Conservation (phyloP, 176 grass and related monocot genomes). For the Coix lacrymajobi region DNA sequence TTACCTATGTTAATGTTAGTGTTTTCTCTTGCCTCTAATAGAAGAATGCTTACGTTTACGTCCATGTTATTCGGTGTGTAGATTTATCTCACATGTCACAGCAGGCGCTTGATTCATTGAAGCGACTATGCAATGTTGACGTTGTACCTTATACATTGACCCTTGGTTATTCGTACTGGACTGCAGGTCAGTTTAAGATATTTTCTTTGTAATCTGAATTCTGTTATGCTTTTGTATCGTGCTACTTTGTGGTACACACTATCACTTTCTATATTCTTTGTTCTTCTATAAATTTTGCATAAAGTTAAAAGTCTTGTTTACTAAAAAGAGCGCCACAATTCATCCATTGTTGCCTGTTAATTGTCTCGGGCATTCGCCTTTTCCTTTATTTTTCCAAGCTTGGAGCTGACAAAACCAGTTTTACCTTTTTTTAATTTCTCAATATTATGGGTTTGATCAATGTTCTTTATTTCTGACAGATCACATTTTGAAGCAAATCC, state of each 20-base stretch:
- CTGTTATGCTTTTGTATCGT: not conserved
- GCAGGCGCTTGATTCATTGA: constrained; percentile 52
- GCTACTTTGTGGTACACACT: not conserved
- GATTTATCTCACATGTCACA: constrained; percentile 76
- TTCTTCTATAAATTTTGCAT: not conserved
- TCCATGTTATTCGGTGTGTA: constrained; percentile 26
- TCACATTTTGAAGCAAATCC: constrained; percentile 82
- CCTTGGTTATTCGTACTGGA: constrained; percentile 89
- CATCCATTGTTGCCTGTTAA: not conserved
- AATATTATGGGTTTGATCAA: not conserved
- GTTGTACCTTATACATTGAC: constrained; percentile 64
- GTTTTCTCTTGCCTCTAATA: not conserved
- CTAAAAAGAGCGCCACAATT: not conserved
- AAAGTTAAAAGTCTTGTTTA: not conserved
- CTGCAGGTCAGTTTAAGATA: constrained; percentile 62
- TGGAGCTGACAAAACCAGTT: not conserved
- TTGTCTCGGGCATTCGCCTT: not conserved
- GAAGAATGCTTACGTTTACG: not conserved
- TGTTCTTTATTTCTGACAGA: too few relatives aligned
- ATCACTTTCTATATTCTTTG: not conserved
- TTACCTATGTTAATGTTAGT: not conserved
- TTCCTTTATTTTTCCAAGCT: not conserved
- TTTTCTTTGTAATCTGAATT: constrained; percentile 2
- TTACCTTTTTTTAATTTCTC: not conserved
- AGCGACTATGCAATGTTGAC: constrained; percentile 68